Evolutionary conservation across 805 yeast genomes (phyloP).

Genomic region (Dipodascus geniculatus): DNA sequence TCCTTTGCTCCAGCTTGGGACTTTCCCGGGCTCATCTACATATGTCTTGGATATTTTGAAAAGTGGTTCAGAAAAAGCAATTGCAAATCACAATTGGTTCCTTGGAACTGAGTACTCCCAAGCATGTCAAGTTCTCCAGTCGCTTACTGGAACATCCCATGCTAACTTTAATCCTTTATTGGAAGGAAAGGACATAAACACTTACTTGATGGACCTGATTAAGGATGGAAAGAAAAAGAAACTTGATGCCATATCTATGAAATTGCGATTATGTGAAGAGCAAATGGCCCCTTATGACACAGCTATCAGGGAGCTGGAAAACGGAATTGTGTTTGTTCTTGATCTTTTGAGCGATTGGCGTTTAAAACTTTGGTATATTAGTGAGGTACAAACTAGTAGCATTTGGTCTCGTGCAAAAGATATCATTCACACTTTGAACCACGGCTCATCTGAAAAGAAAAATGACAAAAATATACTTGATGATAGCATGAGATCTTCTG

Average conservation of each 20-base stretch:
- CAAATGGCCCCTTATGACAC: slow-evolving; percentile 9
- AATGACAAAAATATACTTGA: slow-evolving; percentile 2
- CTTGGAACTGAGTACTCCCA: neutral
- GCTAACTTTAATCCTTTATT: neutral
- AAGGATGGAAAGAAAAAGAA: neutral
- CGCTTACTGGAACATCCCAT: neutral
- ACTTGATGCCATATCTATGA: neutral
- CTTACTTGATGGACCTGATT: neutral
- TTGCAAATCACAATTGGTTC: neutral
- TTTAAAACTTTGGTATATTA: slow-evolving; percentile 19
- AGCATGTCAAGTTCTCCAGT: neutral
- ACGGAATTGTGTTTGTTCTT: slow-evolving; percentile 6
- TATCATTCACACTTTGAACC: slow-evolving; percentile 14
- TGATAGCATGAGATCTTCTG: neutral
- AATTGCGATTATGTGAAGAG: neutral
- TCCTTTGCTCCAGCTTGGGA: neutral
- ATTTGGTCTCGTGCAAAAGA: slow-evolving; percentile 18
- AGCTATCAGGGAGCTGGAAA: slow-evolving; percentile 6
- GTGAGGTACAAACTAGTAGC: slow-evolving; percentile 15
- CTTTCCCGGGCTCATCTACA: neutral
- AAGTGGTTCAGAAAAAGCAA: neutral
- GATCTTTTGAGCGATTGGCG: slow-evolving; percentile 11
- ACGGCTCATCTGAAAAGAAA: neutral
- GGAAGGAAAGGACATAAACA: neutral
- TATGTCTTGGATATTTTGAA: neutral